Base-by-base conservation (phyloP, 352 stramenopile species). In the Pythium biforme region DNA sequence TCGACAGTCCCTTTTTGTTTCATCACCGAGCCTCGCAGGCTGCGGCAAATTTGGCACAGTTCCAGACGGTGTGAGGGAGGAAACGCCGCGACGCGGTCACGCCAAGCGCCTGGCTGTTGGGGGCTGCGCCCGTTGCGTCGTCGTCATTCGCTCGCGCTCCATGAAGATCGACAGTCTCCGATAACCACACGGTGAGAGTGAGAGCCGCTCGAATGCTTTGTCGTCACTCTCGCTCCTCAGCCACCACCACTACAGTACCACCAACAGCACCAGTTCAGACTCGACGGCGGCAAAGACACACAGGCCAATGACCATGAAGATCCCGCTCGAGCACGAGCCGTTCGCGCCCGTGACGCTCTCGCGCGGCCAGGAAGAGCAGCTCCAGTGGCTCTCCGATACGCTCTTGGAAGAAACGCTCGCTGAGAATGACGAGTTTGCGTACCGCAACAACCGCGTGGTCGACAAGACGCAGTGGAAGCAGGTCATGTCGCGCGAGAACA, bases 331-430 rank as follows among this genome's bases (percentile, higher is more conserved):
- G 49, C 75, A 76, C 60, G 81, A 76, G 40, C 52, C 77, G 34
- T 86, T 88, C 61, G 66, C 76, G 33, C 70, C 76, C 19, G 53
- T 88, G 33, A 69, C 79, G 59, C 73, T 88, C 3, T 72, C 68
- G 14, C 19, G 15, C 12, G 39, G 33, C 10, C 48, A 65, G 22
- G 27, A 54, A 26, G 8, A 57, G 15, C 26, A 68, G 48, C 45
- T 56, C 23, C 56, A 77, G 41, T 65, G 46, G 34, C 54, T 60
- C 25, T 23, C 61, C 11, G 29, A 59, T 25, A 23, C 27, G 17
- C 39, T 69, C 7, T 31, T 72, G 14, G 48, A 69, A 15, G 46
- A 53, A 31, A 62, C 55, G 20, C 43, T 62, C 19, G 55, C 22
- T 11, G 27, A 62, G 29, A 34, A 62, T 29, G 55, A 62, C 11